Evolutionary conservation across 169 alveolate genomes (phyloP).

Genomic region (Eimeria sp.): DNA sequence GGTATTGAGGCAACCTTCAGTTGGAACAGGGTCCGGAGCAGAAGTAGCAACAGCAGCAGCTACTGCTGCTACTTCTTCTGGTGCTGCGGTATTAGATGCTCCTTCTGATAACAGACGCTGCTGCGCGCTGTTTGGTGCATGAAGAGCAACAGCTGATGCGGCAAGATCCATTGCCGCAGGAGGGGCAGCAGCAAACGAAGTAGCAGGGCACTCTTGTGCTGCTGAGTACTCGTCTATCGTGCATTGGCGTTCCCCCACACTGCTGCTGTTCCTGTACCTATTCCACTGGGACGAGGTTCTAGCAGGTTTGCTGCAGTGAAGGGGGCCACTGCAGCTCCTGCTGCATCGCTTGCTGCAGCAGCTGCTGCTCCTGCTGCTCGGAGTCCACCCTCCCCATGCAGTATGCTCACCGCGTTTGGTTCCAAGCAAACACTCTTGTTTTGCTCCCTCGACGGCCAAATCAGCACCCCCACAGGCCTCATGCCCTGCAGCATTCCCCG

Average conservation of each 20-base stretch:
- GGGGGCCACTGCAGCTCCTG: not conserved
- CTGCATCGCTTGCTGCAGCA: conserved; percentile 27
- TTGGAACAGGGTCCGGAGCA: not conserved
- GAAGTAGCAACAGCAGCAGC: not conserved
- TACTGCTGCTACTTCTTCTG: not conserved
- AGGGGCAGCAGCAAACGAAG: not conserved
- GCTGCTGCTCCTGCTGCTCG: conserved; percentile 49
- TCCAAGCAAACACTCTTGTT: too few species aligned
- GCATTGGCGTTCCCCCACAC: not conserved
- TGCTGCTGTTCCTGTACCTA: not conserved
- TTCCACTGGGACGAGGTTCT: not conserved
- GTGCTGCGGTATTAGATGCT: not conserved
- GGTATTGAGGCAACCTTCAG: not conserved
- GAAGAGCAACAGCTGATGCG: not conserved
- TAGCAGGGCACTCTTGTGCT: not conserved
- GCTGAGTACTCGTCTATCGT: not conserved
- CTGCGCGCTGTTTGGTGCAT: not conserved
- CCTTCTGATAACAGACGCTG: not conserved
- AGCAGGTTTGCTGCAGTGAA: not conserved
- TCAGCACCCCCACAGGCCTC: not conserved
- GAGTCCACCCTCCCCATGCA: conserved; percentile 23
- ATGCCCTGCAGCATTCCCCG: not conserved
- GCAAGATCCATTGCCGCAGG: not conserved
- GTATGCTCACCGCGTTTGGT: not conserved
- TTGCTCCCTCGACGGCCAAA: not conserved